Evolutionary conservation across 192 early-diverging fungal genomes (phyloP).

Genomic region (Haplosporangium gracile): DNA sequence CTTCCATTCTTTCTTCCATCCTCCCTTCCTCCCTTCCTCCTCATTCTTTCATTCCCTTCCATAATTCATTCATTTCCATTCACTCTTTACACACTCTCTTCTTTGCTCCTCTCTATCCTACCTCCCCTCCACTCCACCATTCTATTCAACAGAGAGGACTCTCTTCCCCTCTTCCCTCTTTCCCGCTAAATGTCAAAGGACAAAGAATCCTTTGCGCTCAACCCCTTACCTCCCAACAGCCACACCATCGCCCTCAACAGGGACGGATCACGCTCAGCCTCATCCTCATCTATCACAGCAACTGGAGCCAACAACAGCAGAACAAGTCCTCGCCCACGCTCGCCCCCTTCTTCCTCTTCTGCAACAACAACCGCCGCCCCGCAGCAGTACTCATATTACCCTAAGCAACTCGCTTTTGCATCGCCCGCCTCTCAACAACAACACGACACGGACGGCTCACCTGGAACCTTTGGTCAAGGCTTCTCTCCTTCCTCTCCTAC

Average conservation of each 20-base stretch:
- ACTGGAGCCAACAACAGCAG: not conserved
- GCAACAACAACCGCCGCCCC: slow-evolving; percentile 3
- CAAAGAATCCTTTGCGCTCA: slow-evolving; percentile 55
- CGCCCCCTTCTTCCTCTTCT: slow-evolving; percentile 10
- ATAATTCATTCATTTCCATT: not conserved
- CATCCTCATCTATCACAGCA: slow-evolving; percentile 6
- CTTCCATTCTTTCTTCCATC: not conserved
- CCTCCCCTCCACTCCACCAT: not conserved
- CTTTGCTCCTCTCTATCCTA: no score
- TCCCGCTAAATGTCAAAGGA: slow-evolving; percentile 47
- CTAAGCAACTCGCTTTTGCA: slow-evolving; percentile 34
- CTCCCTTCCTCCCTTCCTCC: not conserved
- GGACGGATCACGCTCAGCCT: slow-evolving; percentile 35
- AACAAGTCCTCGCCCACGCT: slow-evolving; percentile 30
- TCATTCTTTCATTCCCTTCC: not conserved
- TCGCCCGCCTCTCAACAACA: slow-evolving; percentile 14
- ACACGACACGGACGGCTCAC: slow-evolving; percentile 11
- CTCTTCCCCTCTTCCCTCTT: not conserved
- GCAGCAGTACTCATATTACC: slow-evolving; percentile 13
- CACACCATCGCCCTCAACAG: slow-evolving; percentile 43
- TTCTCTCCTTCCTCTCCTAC: slow-evolving; percentile 25
- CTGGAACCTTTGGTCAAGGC: slow-evolving; percentile 20
- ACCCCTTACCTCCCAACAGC: slow-evolving; percentile 26
- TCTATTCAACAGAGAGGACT: not conserved
- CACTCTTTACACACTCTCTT: not conserved